Evolutionary conservation across 176 grass and related monocot species (phyloP), one percentile per base, ranked within the genome.

Genomic region (Pharus latifolius): DNA sequence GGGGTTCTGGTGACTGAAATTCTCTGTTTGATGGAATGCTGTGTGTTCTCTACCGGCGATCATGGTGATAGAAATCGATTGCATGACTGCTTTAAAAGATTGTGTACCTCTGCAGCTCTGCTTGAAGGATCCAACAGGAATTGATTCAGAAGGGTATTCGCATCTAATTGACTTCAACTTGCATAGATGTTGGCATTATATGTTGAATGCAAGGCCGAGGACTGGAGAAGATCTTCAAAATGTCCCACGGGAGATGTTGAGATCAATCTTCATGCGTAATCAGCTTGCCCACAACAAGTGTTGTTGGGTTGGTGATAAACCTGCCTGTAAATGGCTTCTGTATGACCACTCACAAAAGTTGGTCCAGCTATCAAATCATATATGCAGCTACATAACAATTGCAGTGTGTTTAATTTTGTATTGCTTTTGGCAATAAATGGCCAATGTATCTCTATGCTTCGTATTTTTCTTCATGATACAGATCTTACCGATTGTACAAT

Each of bases 1-100:
- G 17, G 66, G 42, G 58, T 41, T 78, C 69, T 24, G 47, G 63
- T 80, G 70, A 53, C 49, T 63, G 56, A 76, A 32, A 67, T 40
- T 28, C 71, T 23, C 12, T 26, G 32, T 24, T 84, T 6, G 18
- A 16, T 54, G 40, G 19, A 51, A 72, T 67, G 34, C 3, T 34
- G 37, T 72, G 10, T 20, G 49, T 63, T 43, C 27, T 60, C 34
- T 25, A 33, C 6, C 73, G 60, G 49, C 3, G 0, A 28, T 35
- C 23, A 81, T 76, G 57, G 11, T 2, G 18, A 49, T 56, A 32
- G 27, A 32, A 60, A 27, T 35, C 13, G 3, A 47, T 56, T 50
- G 25, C 19, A 48, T 63, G 23, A 17, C 28, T 50, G 14, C 14
- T 22, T 44, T 10, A 60, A 3, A 76, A 80, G 38, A 38, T 6